Conservation (phyloP, 2,329 filamentous ascomycete species). For the Colletotrichum tamarilloi region DNA sequence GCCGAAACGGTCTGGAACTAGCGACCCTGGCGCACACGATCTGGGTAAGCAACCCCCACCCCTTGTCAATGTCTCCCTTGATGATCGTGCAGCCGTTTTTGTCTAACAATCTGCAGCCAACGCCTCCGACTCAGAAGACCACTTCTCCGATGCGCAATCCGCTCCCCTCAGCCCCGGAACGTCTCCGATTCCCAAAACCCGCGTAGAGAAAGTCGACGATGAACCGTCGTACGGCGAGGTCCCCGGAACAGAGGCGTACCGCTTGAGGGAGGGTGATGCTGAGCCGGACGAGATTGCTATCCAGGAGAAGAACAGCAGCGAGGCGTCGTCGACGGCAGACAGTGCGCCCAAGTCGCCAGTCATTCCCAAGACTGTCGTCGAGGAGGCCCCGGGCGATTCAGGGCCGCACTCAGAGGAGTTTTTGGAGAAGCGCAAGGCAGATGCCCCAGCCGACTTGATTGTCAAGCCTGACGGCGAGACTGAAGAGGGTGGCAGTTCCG, state of each 20-base stretch:
- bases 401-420: constrained; percentile 57
- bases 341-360: constrained; percentile 42
- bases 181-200: constrained; percentile 68
- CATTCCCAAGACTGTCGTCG: constrained; percentile 64
- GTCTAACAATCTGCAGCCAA: constrained; percentile 51
- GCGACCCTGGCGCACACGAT: constrained; percentile 70
- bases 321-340: constrained; percentile 40
- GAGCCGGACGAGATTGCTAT: constrained; percentile 70
- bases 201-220: constrained; percentile 69
- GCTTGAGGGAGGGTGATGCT: constrained; percentile 66
- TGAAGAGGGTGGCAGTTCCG: constrained; percentile 44
- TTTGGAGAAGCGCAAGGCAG: constrained; percentile 58
- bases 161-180: constrained; percentile 54
- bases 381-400: constrained; percentile 60
- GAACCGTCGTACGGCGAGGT: constrained; percentile 70
- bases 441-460: constrained; percentile 65
- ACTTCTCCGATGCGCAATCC: constrained; percentile 75
- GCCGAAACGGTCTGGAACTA: constrained; percentile 53
- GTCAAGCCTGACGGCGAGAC: constrained; percentile 57
- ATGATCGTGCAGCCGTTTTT: constrained; percentile 6
- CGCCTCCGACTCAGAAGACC: constrained; percentile 74
- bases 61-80: constrained; percentile 10
- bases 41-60: constrained; percentile 54
- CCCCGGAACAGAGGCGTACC: constrained; percentile 69
- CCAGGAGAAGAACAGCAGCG: constrained; percentile 35